A percentile compares a stretch with the other conserved stretches of the same genome.
Evolutionary conservation across 2,329 filamentous ascomycete species (phyloP).

Genomic region (Cladorrhinum sp.): DNA sequence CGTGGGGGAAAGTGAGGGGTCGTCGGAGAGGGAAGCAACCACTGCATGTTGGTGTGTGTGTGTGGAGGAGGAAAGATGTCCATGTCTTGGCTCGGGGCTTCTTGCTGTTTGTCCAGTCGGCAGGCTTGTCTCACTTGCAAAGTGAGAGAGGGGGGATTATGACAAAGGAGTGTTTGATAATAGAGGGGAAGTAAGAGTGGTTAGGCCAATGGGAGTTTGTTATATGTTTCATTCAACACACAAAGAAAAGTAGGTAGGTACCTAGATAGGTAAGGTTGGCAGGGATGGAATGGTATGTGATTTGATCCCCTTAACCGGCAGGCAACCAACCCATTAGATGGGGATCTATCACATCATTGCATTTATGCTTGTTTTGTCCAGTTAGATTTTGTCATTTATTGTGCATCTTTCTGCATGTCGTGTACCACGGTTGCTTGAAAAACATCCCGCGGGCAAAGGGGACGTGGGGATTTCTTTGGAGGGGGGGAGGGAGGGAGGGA

Average conservation of each 20-base stretch:
- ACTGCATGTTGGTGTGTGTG: too few species aligned
- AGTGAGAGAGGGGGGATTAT: background rate
- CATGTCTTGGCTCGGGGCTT: background rate
- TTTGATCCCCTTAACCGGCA: too few species aligned
- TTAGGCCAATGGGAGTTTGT: background rate
- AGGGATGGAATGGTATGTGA: too few species aligned
- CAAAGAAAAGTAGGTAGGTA: too few species aligned
- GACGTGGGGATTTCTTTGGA: too few species aligned
- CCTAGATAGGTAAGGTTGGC: too few species aligned
- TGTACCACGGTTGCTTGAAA: background rate
- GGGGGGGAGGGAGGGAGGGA: background rate
- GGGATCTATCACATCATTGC: too few species aligned
- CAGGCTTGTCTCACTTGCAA: background rate
- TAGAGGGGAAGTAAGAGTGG: background rate
- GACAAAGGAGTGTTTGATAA: background rate
- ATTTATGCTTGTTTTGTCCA: background rate
- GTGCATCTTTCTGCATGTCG: background rate
- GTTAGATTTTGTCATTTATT: background rate
- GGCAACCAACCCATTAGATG: too few species aligned
- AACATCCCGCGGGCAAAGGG: background rate
- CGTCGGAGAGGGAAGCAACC: slow-evolving; percentile 1
- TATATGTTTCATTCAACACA: too few species aligned
- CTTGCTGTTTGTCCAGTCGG: background rate
- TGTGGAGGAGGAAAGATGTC: too few species aligned
- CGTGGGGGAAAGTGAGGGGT: slow-evolving; percentile 34